These are phyloP conservation scores for Saururus chinensis DNA, from an alignment of 164 flowering plant species.

Conservation along the genomic window DNA sequence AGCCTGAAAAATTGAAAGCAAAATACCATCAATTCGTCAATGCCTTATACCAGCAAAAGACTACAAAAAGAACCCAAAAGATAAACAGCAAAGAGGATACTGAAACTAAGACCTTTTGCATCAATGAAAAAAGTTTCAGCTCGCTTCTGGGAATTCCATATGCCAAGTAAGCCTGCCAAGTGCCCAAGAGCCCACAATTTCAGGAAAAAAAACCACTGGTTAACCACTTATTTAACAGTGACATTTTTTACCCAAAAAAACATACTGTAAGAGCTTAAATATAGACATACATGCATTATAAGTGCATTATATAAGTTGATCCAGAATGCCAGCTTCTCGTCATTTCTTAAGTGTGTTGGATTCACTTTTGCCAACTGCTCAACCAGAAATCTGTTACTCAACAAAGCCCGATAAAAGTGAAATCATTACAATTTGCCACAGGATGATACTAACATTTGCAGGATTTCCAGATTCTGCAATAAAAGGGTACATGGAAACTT, in stretches of 20 bases:
- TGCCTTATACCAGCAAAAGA: neutral
- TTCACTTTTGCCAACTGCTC: slow-evolving; percentile 72
- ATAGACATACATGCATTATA: slow-evolving; percentile 62
- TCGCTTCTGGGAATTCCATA: slow-evolving; percentile 79
- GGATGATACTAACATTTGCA: too few species aligned
- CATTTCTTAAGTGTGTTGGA: slow-evolving; percentile 39
- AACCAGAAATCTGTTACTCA: slow-evolving; percentile 41
- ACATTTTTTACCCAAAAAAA: neutral
- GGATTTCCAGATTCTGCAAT: too few species aligned
- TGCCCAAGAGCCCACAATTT: neutral
- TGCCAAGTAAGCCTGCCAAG: slow-evolving; percentile 65
- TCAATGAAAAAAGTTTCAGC: slow-evolving; percentile 63
- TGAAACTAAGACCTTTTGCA: slow-evolving; percentile 49
- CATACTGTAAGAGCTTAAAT: too few species aligned
- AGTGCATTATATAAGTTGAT: slow-evolving; percentile 77
- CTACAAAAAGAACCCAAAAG: neutral
- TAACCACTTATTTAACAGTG: neutral
- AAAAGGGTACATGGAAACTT: too few species aligned
- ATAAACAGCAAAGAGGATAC: neutral
- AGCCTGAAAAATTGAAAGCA: slow-evolving; percentile 31
- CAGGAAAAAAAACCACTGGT: neutral
- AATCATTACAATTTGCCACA: neutral
- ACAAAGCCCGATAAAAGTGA: neutral
- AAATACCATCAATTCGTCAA: neutral
- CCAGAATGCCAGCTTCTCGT: slow-evolving; percentile 85